Base-by-base conservation (phyloP, 1,284 basidiomycete genomes). In the Lignosus rhinocerotis region DNA sequence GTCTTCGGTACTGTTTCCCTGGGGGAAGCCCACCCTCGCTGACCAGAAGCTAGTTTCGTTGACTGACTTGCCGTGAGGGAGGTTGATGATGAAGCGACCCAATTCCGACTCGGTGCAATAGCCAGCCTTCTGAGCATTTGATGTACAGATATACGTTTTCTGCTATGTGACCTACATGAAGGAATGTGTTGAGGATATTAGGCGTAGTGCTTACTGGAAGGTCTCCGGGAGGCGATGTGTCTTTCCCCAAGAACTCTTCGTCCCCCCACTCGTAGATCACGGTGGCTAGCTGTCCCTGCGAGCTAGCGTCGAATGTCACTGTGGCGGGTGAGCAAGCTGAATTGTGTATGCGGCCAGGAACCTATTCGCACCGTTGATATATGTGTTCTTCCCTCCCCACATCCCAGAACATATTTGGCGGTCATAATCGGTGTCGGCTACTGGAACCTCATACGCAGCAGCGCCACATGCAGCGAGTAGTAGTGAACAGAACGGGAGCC, bases 181-280 rank as follows among this genome's bases (percentile, higher is more conserved):
- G 53, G 45, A 49, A 50, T 45, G 42, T 12, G 47, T 21, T 46
- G 42, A 39, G 21, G 48, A 38, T 17, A 36, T 8, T 4, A 19
- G 38, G 41, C 42, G 43, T 34, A 50, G 2, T 39, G 76, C 88
- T 83, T 73, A 93, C 90, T 64, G 90, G 90, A 48, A 88, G 67
- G 54, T 78, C 76, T 44, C 85, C 80, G 59, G 88, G 82, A n/a
- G 75, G 72, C 14, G 83, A 82, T 32, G 87, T 86, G 52, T 80
- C 76, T 71, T 83, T 91, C 34, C 96, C 96, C 11, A 99, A 80
- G 69, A 91, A 94, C 54, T 80, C 76, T 50, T 89, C 87, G 70
- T 99, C 96, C 32, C 79, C 72, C 92, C 95, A 98, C 74, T 99
- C 96, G 72, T 98, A 99, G 48, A 99, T 87, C 56, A 97, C 90